phyloP scores from a whole-genome alignment of 768 basidiomycete genomes.

The Boletus sensibilis region DNA sequence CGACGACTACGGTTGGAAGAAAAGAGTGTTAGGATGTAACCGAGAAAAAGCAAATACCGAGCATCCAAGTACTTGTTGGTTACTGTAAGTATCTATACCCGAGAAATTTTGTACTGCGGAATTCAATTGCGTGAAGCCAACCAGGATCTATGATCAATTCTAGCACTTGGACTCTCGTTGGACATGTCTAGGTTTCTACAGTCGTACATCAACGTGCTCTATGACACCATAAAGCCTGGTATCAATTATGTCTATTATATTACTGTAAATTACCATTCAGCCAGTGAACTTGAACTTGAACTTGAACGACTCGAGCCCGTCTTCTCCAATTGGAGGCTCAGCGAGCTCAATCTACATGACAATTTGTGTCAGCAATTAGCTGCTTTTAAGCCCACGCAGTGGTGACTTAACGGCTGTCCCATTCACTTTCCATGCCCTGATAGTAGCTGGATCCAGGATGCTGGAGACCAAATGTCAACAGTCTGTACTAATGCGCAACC shows the following conservation, averaged over 20 bases:
- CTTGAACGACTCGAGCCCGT: not conserved
- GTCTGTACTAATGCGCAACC: not conserved
- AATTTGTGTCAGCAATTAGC: not conserved
- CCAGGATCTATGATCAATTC: not conserved
- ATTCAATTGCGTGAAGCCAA: too few species aligned
- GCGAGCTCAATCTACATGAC: not conserved
- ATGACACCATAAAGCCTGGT: not conserved
- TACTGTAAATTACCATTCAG: not conserved
- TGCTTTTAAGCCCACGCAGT: not conserved
- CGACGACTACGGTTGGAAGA: conserved; percentile 60
- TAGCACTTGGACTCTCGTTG: not conserved
- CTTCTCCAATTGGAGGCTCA: not conserved
- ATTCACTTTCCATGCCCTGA: not conserved
- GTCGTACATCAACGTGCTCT: not conserved
- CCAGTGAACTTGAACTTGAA: conserved; percentile 5
- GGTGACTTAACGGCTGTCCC: not conserved
- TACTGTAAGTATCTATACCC: too few species aligned
- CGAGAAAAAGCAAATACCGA: conserved; percentile 12
- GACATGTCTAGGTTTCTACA: not conserved
- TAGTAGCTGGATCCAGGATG: not conserved
- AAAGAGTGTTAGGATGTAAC: not conserved
- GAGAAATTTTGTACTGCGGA: too few species aligned
- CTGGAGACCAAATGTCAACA: not conserved
- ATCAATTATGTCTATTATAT: not conserved
- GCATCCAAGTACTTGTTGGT: conserved; percentile 5